Conservation (phyloP, 768 basidiomycete species). For the Plicaturopsis crispa region DNA sequence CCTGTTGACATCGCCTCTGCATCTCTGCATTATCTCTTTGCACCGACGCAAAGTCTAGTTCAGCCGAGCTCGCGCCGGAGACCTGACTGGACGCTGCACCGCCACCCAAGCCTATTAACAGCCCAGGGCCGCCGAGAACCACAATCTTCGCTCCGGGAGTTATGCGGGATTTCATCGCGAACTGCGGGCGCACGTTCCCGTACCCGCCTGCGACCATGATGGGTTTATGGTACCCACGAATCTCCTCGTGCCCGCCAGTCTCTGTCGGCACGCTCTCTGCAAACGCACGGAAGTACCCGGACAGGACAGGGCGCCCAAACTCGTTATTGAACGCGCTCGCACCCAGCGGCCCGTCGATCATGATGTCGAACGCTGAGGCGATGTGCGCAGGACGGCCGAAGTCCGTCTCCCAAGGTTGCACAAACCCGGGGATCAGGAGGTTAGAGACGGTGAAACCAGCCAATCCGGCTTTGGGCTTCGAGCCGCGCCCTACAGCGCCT, state of each 20-base stretch:
- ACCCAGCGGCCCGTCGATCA: constrained; percentile 93
- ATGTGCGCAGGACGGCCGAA: constrained; percentile 89
- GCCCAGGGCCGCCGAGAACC: constrained; percentile 91
- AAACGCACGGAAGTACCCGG: constrained; percentile 96
- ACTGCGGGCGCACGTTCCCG: constrained; percentile 84
- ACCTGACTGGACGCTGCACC: constrained; percentile 94
- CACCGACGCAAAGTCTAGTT: constrained; percentile 95
- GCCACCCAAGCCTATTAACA: constrained; percentile 95
- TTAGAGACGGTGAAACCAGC: constrained; percentile 92
- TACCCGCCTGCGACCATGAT: constrained; percentile 99
- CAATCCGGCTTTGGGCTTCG: constrained; percentile 93
- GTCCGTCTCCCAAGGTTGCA: constrained; percentile 94
- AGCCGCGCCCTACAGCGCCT: constrained; percentile 91
- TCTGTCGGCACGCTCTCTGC: constrained; percentile 62
- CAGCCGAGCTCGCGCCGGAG: constrained; percentile 83
- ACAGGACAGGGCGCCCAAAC: constrained; percentile 87
- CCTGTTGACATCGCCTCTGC: constrained; percentile 95
- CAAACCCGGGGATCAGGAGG: constrained; percentile 83
- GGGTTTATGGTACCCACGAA: constrained; percentile 98
- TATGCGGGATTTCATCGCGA: constrained; percentile 74
- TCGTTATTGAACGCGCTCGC: constrained; percentile 98
- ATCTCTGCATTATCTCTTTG: constrained; percentile 98
- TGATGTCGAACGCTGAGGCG: constrained; percentile 90
- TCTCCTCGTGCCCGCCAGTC: constrained; percentile 45
- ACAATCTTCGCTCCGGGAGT: constrained; percentile 79